Percentiles rank a stretch among this genome's conserved stretches.
These are phyloP conservation scores for Penstemon barbatus DNA, from an alignment of 257 asterid species.

Conservation along the genomic window DNA sequence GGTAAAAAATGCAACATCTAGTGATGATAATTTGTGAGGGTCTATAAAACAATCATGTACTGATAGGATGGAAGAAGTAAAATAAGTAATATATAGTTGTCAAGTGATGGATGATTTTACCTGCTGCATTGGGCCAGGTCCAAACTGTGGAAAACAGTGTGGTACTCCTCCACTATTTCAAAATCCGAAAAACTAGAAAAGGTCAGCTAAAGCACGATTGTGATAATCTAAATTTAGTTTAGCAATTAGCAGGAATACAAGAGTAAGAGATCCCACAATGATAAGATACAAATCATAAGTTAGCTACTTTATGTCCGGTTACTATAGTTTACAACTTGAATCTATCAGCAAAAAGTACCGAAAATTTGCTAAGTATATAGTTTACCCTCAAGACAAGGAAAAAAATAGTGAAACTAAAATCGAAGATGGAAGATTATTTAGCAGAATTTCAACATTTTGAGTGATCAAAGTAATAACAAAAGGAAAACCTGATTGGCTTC, in stretches of 20 bases:
- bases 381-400: constrained; percentile 3
- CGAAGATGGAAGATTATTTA: background rate
- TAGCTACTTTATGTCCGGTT: background rate
- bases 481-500: constrained; percentile 89
- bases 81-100: background rate
- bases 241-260: background rate
- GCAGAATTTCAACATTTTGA: background rate
- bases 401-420: background rate
- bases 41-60: background rate
- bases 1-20: no score
- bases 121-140: constrained; percentile 96
- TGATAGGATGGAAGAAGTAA: background rate
- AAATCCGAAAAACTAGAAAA: constrained; percentile 21
- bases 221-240: constrained; percentile 14
- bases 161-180: constrained; percentile 91
- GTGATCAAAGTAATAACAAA: constrained; percentile 13
- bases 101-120: constrained; percentile 36
- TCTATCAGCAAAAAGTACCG: background rate
- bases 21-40: background rate
- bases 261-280: constrained; percentile 14
- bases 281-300: background rate
- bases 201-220: constrained; percentile 26
- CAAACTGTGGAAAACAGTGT: constrained; percentile 99
- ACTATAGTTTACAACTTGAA: background rate
- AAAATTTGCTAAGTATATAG: background rate